A percentile compares a stretch with the other conserved stretches of the same genome.
Conservation (phyloP, 1,284 basidiomycete species). For the Sparassis latifolia region DNA sequence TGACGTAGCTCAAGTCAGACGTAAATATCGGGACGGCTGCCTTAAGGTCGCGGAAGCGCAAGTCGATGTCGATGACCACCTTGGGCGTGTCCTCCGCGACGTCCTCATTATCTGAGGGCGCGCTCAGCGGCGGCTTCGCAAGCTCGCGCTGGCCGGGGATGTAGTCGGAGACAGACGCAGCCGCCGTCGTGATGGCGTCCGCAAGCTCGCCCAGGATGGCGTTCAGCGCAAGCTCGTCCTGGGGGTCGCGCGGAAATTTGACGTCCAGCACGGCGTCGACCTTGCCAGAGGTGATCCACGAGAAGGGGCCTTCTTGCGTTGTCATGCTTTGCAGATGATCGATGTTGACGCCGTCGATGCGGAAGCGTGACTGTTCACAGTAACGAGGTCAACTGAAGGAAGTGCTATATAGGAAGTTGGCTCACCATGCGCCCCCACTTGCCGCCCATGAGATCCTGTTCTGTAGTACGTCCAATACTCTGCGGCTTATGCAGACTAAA, state of each 20-base stretch:
- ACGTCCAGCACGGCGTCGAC: constrained; percentile 97
- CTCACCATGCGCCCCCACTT: constrained; percentile 87
- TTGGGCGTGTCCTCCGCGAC: constrained; percentile 36
- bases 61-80: constrained; percentile 87
- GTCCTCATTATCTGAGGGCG: constrained; percentile 42
- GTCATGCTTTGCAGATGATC: constrained; percentile 91
- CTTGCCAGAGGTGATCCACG: constrained; percentile 96
- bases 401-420: background rate
- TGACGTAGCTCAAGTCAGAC: constrained; percentile 83
- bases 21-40: constrained; percentile 92
- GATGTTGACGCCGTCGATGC: constrained; percentile 95
- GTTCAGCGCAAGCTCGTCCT: constrained; percentile 75
- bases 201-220: constrained; percentile 89
- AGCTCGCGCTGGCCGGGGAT: constrained; percentile 88
- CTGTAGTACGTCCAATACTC: constrained; percentile 86
- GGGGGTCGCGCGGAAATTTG: constrained; percentile 85
- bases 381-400: background rate
- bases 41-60: constrained; percentile 94
- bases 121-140: constrained; percentile 80
- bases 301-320: constrained; percentile 83
- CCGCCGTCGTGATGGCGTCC: constrained; percentile 63
- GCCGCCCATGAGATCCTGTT: constrained; percentile 75
- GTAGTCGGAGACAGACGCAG: constrained; percentile 55
- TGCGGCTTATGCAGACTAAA: constrained; percentile 97
- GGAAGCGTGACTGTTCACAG: constrained; percentile 72